Conservation (phyloP, 2,329 filamentous ascomycete species). For the Monosporascus sp. region DNA sequence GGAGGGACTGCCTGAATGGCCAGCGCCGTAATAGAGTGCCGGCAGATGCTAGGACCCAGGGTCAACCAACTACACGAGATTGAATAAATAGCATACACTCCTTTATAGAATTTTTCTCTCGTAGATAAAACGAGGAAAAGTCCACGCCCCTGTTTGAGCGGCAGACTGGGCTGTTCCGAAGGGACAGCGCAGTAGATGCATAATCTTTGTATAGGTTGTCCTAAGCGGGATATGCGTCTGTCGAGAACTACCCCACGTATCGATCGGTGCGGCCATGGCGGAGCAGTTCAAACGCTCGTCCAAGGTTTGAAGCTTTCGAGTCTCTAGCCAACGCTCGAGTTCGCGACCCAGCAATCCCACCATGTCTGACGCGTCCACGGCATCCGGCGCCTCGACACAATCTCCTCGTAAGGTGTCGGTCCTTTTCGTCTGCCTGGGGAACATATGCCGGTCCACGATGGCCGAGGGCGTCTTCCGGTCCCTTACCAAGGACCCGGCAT, state of each 20-base stretch:
- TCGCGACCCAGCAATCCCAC: neutral
- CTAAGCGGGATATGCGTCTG: neutral
- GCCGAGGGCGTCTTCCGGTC: slow-evolving; percentile 87
- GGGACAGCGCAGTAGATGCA: too few relatives aligned
- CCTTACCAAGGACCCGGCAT: slow-evolving; percentile 49
- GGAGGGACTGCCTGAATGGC: too few relatives aligned
- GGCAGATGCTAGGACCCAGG: too few relatives aligned
- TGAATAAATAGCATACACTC: too few relatives aligned
- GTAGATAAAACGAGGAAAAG: too few relatives aligned
- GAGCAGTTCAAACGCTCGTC: neutral
- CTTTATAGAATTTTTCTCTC: too few relatives aligned
- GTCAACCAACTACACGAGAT: too few relatives aligned
- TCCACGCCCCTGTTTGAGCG: too few relatives aligned
- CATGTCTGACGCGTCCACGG: slow-evolving; percentile 2
- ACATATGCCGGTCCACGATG: slow-evolving; percentile 94
- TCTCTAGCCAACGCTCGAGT: too few relatives aligned
- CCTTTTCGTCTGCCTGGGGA: slow-evolving; percentile 93
- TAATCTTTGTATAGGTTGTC: too few relatives aligned
- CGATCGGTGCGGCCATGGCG: neutral
- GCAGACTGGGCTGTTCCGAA: too few relatives aligned
- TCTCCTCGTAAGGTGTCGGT: slow-evolving; percentile 52
- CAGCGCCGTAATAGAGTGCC: too few relatives aligned
- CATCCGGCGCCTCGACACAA: neutral
- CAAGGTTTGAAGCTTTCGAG: neutral
- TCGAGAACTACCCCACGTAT: neutral